A percentile compares a stretch with the other conserved stretches of the same genome.
These are phyloP conservation scores for Podila horticola DNA, from an alignment of 192 early-diverging fungal species.

Conservation along the genomic window DNA sequence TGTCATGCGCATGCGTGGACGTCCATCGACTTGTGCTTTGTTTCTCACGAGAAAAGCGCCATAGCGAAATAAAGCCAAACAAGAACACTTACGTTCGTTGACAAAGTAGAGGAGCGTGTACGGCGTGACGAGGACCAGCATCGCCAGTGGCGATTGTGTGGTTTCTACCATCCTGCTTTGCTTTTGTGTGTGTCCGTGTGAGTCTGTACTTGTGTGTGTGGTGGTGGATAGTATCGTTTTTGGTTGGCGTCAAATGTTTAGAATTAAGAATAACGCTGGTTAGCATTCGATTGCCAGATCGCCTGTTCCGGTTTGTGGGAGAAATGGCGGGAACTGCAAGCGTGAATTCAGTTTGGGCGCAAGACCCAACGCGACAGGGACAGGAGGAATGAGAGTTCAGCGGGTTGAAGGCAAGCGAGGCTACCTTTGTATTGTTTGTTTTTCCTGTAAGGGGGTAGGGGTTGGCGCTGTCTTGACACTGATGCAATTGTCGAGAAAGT, in stretches of 20 bases:
- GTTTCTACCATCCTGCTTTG: conserved; percentile 24
- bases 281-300: neutral
- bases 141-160: conserved; percentile 42
- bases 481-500: too few species aligned
- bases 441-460: too few species aligned
- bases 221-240: neutral
- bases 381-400: too few species aligned
- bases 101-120: conserved; percentile 42
- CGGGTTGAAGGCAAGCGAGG: too few species aligned
- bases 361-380: too few species aligned
- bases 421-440: too few species aligned
- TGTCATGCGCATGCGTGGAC: too few species aligned
- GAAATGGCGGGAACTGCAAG: neutral
- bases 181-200: neutral
- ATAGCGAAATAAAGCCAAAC: neutral
- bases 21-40: neutral
- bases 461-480: too few species aligned
- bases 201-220: neutral
- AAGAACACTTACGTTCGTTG: conserved; percentile 32
- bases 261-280: neutral
- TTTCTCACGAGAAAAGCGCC: neutral
- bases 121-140: conserved; percentile 43
- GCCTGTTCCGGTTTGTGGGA: neutral
- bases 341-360: too few species aligned
- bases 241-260: too few species aligned